Evolutionary conservation across 192 early-diverging fungal species (phyloP).

Genomic region (Backusella morwellensis): DNA sequence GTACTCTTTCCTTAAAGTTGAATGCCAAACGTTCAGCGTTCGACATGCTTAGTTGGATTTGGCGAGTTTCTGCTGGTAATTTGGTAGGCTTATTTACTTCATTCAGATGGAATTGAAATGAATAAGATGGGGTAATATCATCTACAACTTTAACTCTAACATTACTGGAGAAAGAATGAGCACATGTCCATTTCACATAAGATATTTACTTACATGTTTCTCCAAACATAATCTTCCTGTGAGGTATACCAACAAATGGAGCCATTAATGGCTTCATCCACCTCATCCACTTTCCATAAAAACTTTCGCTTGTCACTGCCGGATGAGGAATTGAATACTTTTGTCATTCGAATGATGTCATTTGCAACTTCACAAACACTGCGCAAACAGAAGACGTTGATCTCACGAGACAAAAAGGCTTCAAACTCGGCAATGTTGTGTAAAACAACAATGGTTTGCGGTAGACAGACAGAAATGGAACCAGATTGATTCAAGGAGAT

Average conservation of each 20-base stretch:
- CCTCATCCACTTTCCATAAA: constrained; percentile 35
- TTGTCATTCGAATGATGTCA: constrained; percentile 17
- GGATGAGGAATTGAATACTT: background rate
- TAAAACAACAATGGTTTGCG: constrained; percentile 26
- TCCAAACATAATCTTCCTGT: background rate
- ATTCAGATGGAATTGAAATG: constrained; percentile 7
- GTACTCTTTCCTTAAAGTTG: background rate
- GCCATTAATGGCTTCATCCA: constrained; percentile 33
- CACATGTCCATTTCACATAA: too few species aligned
- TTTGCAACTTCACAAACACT: constrained; percentile 34
- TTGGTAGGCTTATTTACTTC: background rate
- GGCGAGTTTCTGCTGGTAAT: background rate
- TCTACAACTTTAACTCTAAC: background rate
- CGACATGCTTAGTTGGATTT: background rate
- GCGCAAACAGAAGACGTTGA: constrained; percentile 31
- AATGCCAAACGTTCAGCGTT: background rate
- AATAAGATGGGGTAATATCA: background rate
- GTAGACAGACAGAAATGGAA: constrained; percentile 25
- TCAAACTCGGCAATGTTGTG: constrained; percentile 31
- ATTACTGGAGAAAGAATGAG: background rate
- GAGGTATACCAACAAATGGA: constrained; percentile 11
- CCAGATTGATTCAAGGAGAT: constrained; percentile 24
- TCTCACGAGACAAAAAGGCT: constrained; percentile 30
- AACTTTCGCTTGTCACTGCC: constrained; percentile 19
- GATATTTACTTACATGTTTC: constrained; percentile 14